phyloP scores from a whole-genome alignment of 495 filamentous ascomycete species.

The Penicillium manginii region DNA sequence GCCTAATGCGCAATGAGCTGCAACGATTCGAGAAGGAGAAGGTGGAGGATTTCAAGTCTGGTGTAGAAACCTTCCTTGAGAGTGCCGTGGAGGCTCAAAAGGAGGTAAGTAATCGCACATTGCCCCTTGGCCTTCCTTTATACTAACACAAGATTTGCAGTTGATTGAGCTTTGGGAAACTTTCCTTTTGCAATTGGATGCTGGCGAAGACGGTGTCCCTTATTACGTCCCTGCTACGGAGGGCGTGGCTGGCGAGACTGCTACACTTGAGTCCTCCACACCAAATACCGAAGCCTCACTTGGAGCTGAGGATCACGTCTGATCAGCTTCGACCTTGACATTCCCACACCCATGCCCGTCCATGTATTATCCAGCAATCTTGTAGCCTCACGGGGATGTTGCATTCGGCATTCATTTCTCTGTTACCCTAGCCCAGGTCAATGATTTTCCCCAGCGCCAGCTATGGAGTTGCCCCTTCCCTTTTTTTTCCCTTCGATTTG shows the following conservation, averaged over 20 bases:
- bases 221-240: constrained; percentile 66
- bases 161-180: constrained; percentile 99
- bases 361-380: constrained; percentile 3
- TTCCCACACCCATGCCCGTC: not conserved
- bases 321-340: not conserved
- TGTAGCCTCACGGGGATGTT: not conserved
- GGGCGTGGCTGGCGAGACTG: constrained; percentile 21
- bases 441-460: constrained; percentile 18
- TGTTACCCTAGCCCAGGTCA: not conserved
- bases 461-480: constrained; percentile 5
- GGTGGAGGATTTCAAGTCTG: constrained; percentile 98
- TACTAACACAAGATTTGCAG: constrained; percentile 50
- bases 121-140: not conserved
- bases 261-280: constrained; percentile 26
- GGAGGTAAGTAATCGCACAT: constrained; percentile 65
- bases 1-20: constrained; percentile 85
- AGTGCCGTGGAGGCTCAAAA: constrained; percentile 97
- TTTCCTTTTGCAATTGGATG: constrained; percentile 91
- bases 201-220: constrained; percentile 83
- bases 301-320: constrained; percentile 22
- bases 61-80: constrained; percentile 95
- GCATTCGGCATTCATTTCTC: not conserved
- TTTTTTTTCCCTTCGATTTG: constrained; percentile 1
- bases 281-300: constrained; percentile 33
- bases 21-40: constrained; percentile 97